A percentile compares a stretch with the other conserved stretches of the same genome.
Evolutionary conservation across 2,329 filamentous ascomycete species (phyloP).

Genomic region (Sclerotinia nivalis): DNA sequence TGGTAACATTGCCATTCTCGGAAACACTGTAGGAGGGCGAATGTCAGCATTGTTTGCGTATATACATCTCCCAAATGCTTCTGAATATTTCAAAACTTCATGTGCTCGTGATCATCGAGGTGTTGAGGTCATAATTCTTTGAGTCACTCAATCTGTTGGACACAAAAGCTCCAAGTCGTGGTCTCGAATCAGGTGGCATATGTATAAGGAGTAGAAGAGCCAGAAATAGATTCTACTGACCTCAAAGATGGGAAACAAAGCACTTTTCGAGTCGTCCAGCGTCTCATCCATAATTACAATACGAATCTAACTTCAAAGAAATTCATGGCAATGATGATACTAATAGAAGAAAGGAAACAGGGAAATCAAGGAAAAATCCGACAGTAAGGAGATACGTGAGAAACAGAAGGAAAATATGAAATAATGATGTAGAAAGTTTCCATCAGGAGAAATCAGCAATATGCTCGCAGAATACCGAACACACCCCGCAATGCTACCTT

Average conservation of each 20-base stretch:
- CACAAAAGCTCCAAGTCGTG: neutral
- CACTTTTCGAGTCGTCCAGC: constrained; percentile 39
- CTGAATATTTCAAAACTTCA: neutral
- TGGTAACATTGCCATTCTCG: constrained; percentile 41
- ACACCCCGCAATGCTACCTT: constrained; percentile 24
- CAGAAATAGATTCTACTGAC: constrained; percentile 33
- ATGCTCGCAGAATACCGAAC: constrained; percentile 19
- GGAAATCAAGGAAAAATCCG: constrained; percentile 26
- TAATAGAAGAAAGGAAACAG: constrained; percentile 34
- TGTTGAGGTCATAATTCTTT: constrained; percentile 20
- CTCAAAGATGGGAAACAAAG: constrained; percentile 35
- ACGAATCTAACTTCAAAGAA: constrained; percentile 28
- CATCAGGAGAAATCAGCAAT: constrained; percentile 23
- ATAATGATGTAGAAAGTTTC: constrained; percentile 25
- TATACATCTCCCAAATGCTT: constrained; percentile 14
- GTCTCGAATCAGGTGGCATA: constrained; percentile 19
- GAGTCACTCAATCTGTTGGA: constrained; percentile 21
- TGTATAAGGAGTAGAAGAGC: constrained; percentile 9
- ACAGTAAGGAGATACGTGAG: constrained; percentile 15
- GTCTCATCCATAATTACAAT: constrained; percentile 42
- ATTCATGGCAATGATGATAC: constrained; percentile 25
- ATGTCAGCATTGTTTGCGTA: constrained; percentile 31
- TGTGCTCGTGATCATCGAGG: constrained; percentile 9
- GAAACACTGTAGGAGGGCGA: constrained; percentile 28
- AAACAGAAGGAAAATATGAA: constrained; percentile 23